A percentile compares a stretch with the other conserved stretches of the same genome.
Evolutionary conservation across 108 stramenopile genomes (phyloP).

Genomic region (Bacterosira constricta): DNA sequence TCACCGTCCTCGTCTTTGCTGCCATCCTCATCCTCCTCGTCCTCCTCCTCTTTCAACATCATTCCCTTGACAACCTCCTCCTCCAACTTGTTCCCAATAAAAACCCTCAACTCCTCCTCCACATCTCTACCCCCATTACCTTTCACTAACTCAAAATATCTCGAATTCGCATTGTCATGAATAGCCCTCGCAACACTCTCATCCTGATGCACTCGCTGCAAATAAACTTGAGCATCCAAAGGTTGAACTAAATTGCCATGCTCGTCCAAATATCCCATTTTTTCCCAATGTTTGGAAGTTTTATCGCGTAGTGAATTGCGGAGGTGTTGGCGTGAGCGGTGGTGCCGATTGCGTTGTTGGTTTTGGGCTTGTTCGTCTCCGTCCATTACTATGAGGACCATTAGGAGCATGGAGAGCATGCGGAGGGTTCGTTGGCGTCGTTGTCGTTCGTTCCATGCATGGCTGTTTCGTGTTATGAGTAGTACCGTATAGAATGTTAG

Average conservation of each 20-base stretch:
- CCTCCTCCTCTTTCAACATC: not conserved
- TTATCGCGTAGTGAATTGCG: not conserved
- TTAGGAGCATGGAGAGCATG: constrained; percentile 79
- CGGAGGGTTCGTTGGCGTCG: constrained; percentile 77
- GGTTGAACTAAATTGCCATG: constrained; percentile 22
- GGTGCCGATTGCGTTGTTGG: constrained; percentile 4
- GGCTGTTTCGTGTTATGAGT: no score
- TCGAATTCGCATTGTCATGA: constrained; percentile 12
- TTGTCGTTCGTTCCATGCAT: constrained; percentile 76
- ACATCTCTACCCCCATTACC: constrained; percentile 61
- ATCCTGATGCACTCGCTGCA: constrained; percentile 24
- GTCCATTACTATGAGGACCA: constrained; percentile 83
- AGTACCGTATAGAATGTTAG: no score
- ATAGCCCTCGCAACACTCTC: not conserved
- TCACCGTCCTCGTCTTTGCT: not conserved
- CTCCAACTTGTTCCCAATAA: constrained; percentile 39
- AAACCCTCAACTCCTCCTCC: constrained; percentile 52
- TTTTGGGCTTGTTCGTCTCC: constrained; percentile 70
- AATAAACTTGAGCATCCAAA: constrained; percentile 2
- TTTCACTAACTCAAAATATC: constrained; percentile 55
- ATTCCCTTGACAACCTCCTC: constrained; percentile 5
- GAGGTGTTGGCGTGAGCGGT: not conserved
- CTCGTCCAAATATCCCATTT: constrained; percentile 17
- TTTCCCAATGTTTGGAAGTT: not conserved
- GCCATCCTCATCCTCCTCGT: constrained; percentile 2